Conservation (phyloP, 495 filamentous ascomycete species). For the Tetracladium setigerum region DNA sequence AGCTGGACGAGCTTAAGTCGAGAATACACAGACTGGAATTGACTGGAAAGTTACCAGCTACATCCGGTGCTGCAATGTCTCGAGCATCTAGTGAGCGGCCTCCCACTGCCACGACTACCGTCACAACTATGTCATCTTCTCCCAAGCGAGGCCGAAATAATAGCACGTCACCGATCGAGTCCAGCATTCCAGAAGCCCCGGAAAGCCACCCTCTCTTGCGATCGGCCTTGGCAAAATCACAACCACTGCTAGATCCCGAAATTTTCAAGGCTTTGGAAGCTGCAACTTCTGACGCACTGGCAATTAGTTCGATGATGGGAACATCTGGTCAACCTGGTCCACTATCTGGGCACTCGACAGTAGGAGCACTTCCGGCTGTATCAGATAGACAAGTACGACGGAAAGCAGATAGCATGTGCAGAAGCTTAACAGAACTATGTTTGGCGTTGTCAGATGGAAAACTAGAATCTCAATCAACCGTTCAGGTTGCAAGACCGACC, state of each 20-base stretch:
- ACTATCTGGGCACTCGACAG: conserved; percentile 52
- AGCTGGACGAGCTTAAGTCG: conserved; percentile 91
- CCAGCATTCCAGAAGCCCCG: conserved; percentile 25
- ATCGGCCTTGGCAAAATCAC: conserved; percentile 71
- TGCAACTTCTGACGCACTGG: conserved; percentile 72
- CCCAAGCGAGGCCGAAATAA: conserved; percentile 58
- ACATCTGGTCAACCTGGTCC: conserved; percentile 51
- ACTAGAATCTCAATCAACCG: conserved; percentile 17
- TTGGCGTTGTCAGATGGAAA: conserved; percentile 67
- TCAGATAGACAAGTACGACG: conserved; percentile 76
- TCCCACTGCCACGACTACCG: conserved; percentile 85
- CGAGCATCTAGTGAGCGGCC: conserved; percentile 72
- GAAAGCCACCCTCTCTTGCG: conserved; percentile 72
- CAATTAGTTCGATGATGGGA: conserved; percentile 67
- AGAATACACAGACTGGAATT: conserved; percentile 88
- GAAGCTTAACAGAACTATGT: conserved; percentile 87
- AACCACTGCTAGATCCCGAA: conserved; percentile 54
- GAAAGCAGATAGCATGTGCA: conserved; percentile 88
- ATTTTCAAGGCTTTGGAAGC: conserved; percentile 76
- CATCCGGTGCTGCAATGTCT: conserved; percentile 70
- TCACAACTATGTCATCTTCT: conserved; percentile 84
- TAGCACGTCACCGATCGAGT: conserved; percentile 41
- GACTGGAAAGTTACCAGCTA: conserved; percentile 77
- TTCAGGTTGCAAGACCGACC: conserved; percentile 9
- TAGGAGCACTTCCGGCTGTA: conserved; percentile 49